Percentiles rank a stretch among this genome's conserved stretches.
These are phyloP conservation scores for Rosa rugosa DNA, from an alignment of 306 rosid species.

Conservation along the genomic window DNA sequence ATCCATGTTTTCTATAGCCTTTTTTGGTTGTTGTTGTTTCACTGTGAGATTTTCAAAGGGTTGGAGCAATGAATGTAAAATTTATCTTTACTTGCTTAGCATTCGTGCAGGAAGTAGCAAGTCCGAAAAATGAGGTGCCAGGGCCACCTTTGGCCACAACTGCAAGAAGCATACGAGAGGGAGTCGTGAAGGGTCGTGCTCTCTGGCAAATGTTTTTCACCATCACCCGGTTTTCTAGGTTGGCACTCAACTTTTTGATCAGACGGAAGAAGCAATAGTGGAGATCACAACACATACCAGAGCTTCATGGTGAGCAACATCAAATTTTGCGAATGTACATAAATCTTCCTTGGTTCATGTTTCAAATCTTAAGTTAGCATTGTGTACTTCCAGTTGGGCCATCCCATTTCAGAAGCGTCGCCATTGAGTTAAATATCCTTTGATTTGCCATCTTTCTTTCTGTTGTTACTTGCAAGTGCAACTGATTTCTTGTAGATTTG, in stretches of 20 bases:
- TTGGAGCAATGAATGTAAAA: slow-evolving; percentile 37
- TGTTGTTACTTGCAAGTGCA: background rate
- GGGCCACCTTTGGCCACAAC: slow-evolving; percentile 60
- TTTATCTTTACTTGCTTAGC: slow-evolving; percentile 64
- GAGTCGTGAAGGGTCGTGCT: slow-evolving; percentile 72
- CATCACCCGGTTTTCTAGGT: slow-evolving; percentile 46
- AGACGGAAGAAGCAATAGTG: slow-evolving; percentile 34
- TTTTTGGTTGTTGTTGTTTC: background rate
- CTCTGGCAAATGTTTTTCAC: slow-evolving; percentile 62
- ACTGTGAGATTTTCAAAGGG: slow-evolving; percentile 4
- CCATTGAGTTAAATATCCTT: background rate
- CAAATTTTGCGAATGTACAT: slow-evolving; percentile 19
- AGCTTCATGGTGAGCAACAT: slow-evolving; percentile 27
- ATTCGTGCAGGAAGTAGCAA: slow-evolving; percentile 56
- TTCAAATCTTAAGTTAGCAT: background rate
- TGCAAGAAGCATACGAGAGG: slow-evolving; percentile 60
- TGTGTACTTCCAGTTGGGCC: background rate
- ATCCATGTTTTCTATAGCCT: slow-evolving; percentile 13
- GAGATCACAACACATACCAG: slow-evolving; percentile 9
- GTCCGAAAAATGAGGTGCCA: slow-evolving; percentile 35
- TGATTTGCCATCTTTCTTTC: background rate
- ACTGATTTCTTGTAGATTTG: background rate
- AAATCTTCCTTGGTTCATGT: slow-evolving; percentile 1
- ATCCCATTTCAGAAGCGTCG: background rate
- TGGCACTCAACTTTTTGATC: slow-evolving; percentile 51